Conservation (phyloP, 2,329 filamentous ascomycete genomes). For the Cylindrodendrum hubeiense region DNA sequence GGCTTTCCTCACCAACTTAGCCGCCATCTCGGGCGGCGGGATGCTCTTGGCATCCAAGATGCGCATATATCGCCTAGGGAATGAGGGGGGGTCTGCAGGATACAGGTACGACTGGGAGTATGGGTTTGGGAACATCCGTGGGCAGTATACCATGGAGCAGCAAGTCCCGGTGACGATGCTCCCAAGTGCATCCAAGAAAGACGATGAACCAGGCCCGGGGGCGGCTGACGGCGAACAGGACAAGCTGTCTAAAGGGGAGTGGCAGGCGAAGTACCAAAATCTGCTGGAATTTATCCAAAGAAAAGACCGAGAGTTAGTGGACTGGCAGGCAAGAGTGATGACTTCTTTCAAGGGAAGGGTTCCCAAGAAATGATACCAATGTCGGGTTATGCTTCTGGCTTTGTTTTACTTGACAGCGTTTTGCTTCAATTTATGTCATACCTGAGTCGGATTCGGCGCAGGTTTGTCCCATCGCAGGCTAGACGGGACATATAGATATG, state of each 20-base stretch:
- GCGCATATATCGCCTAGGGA: slow-evolving; percentile 58
- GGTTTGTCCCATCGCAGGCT: slow-evolving; percentile 7
- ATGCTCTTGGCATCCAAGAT: slow-evolving; percentile 60
- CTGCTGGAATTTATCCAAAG: slow-evolving; percentile 71
- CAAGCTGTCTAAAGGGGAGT: slow-evolving; percentile 53
- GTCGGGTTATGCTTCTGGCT: slow-evolving; percentile 18
- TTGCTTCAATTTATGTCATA: slow-evolving; percentile 12
- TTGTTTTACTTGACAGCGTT: slow-evolving; percentile 12
- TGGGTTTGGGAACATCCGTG: slow-evolving; percentile 64
- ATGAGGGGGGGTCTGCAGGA: slow-evolving; percentile 54
- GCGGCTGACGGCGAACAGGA: slow-evolving; percentile 26
- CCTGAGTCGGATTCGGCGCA: slow-evolving; percentile 9
- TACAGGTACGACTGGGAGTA: slow-evolving; percentile 70
- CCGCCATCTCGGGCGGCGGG: slow-evolving; percentile 67
- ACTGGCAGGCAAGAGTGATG: slow-evolving; percentile 59
- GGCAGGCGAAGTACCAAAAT: slow-evolving; percentile 67
- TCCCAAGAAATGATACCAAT: slow-evolving; percentile 36
- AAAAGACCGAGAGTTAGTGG: slow-evolving; percentile 65
- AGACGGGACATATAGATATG: slow-evolving; percentile 8
- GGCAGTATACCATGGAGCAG: slow-evolving; percentile 66
- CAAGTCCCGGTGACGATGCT: slow-evolving; percentile 58
- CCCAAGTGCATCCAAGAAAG: slow-evolving; percentile 47
- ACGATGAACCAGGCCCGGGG: slow-evolving; percentile 29
- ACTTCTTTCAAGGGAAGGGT: slow-evolving; percentile 46
- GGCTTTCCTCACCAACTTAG: slow-evolving; percentile 70